These are phyloP conservation scores for Cladosporium sp. DNA, from an alignment of 2,329 filamentous ascomycete genomes.

Conservation along the genomic window DNA sequence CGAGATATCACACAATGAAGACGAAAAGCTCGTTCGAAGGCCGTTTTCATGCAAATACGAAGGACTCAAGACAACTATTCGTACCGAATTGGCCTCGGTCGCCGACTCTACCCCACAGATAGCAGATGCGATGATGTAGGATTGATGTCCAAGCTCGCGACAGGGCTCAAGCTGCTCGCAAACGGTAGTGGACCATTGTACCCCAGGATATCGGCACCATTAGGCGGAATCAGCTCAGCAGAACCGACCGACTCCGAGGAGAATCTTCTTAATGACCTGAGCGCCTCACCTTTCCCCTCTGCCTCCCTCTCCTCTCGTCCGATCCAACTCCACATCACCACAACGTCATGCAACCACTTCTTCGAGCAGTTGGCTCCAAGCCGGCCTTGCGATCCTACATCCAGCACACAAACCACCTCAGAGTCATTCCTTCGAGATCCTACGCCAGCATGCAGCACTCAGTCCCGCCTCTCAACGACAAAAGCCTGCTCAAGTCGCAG, in stretches of 20 bases:
- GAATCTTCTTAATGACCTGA: slow-evolving; percentile 2
- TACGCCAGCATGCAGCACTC: slow-evolving; percentile 40
- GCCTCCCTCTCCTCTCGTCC: neutral
- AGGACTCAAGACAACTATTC: too few species aligned
- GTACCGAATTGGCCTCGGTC: neutral
- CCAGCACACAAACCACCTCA: slow-evolving; percentile 16
- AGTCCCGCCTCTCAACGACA: slow-evolving; percentile 42
- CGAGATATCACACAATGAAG: too few species aligned
- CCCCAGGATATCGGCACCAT: slow-evolving; percentile 7
- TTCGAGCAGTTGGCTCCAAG: slow-evolving; percentile 16
- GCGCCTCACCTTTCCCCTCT: neutral
- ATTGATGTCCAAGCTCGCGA: neutral
- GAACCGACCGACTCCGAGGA: neutral
- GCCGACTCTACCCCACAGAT: slow-evolving; percentile 7
- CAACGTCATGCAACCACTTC: slow-evolving; percentile 18
- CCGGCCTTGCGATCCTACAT: slow-evolving; percentile 20
- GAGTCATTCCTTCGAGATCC: slow-evolving; percentile 22
- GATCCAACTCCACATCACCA: slow-evolving; percentile 2
- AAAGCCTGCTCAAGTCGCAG: slow-evolving; percentile 70
- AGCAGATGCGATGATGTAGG: neutral
- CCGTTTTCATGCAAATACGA: too few species aligned
- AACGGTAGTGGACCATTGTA: neutral
- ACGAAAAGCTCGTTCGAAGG: too few species aligned
- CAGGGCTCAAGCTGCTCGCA: neutral
- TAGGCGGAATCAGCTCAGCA: neutral